A percentile compares a stretch with the other conserved stretches of the same genome.
Conservation (phyloP, 176 grass and related monocot genomes). For the Cenchrus fungigraminus region DNA sequence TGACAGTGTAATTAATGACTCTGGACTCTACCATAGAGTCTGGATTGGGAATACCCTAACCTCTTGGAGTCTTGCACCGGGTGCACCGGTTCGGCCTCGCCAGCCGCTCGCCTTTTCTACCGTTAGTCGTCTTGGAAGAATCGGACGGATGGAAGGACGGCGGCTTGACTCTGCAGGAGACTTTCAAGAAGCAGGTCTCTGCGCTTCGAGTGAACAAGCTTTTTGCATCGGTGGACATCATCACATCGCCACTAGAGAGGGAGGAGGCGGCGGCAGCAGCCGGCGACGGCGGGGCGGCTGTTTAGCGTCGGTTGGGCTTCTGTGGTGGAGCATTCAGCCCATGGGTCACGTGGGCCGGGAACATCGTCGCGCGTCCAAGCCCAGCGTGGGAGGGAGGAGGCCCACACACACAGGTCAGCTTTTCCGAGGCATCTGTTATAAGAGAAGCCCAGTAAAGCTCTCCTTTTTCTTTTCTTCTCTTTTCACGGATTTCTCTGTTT, state of each 20-base stretch:
- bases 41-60: no score
- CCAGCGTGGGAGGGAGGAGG: background rate
- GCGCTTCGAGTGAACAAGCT: background rate
- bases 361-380: no score
- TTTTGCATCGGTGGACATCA: background rate
- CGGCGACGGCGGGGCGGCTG: no score
- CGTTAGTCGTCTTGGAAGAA: constrained; percentile 37
- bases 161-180: background rate
- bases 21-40: no score
- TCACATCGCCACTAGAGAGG: no score
- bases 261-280: no score
- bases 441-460: background rate
- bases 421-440: no score
- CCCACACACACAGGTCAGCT: background rate
- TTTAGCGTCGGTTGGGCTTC: background rate
- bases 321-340: background rate
- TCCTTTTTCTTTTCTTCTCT: background rate
- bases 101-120: background rate
- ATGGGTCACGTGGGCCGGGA: background rate
- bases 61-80: no score
- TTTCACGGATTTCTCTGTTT: background rate
- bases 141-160: background rate
- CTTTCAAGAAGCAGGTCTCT: background rate
- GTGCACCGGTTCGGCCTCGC: no score
- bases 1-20: no score